A percentile compares a stretch with the other conserved stretches of the same genome.
Conservation (phyloP, 441 rosid species). For the Hura crepitans region DNA sequence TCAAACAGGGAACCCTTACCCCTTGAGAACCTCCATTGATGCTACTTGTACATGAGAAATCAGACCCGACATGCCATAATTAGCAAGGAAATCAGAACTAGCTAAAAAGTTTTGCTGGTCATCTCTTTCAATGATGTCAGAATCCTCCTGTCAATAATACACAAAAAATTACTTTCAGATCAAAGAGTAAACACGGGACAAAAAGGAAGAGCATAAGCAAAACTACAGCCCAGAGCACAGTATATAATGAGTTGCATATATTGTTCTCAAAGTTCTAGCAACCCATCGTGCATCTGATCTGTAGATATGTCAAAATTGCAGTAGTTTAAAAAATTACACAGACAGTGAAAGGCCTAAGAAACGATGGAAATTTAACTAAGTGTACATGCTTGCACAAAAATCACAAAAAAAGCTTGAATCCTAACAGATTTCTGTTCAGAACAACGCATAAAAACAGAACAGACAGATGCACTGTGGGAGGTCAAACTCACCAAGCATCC, state of each 20-base stretch:
- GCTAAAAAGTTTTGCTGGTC: slow-evolving; percentile 74
- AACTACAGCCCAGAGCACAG: neutral
- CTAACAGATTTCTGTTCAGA: neutral
- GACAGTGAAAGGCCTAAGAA: neutral
- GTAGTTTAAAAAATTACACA: neutral
- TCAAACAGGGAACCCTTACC: slow-evolving; percentile 39
- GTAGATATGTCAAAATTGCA: neutral
- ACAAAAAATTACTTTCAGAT: slow-evolving; percentile 17
- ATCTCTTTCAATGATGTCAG: slow-evolving; percentile 57
- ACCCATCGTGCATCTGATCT: neutral
- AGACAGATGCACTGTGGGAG: neutral
- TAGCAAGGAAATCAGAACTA: slow-evolving; percentile 74
- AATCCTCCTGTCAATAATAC: slow-evolving; percentile 52
- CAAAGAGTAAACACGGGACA: slow-evolving; percentile 7
- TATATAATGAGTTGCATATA: neutral
- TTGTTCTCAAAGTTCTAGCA: neutral
- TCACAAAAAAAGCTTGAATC: neutral
- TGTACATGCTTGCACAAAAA: neutral
- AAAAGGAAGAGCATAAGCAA: neutral
- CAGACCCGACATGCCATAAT: slow-evolving; percentile 51
- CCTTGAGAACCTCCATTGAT: slow-evolving; percentile 59
- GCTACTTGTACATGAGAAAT: slow-evolving; percentile 57
- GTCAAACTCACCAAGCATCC: neutral
- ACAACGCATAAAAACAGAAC: neutral
- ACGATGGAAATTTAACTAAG: neutral